Evolutionary conservation across 2,329 filamentous ascomycete species (phyloP), one percentile per base, ranked within the genome.

Genomic region (Huntiella decipiens): DNA sequence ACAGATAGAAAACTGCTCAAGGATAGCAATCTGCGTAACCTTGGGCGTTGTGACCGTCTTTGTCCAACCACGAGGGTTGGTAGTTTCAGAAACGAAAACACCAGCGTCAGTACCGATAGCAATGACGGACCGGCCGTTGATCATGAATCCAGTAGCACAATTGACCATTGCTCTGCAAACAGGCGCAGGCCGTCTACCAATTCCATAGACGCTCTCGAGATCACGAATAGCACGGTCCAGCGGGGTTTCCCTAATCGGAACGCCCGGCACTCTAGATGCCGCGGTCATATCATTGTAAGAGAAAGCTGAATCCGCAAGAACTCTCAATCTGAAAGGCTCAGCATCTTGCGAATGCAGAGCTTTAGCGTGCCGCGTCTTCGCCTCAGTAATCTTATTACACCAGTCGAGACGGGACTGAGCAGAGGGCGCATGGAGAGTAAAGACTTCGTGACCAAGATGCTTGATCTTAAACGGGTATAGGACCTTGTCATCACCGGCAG

Each of bases 51-150:
- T 74, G 17, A 95, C 85, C 5, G 82, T 77, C 82, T 92, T 56
- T 50, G 69, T 74, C 91, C 91, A 98, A 10, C 85, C 86, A 56
- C 92, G 76, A 48, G 91, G 85, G 57, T 96, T 88, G 44, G 81
- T 77, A 44, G 84, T 78, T 53, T 94, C 85, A 3, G 88, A 82
- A 41, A 93, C 81, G 58, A 77, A 98, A 3, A 98, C 84, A 31
- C 91, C 91, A 60, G 82, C 87, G 57, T 98, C 91, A 1, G 91
- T 98, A 38, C 92, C 91, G 47, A 98, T 82, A 8, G 88, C 91
- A 54, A 94, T 79, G 71, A 95, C 83, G 40, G 82, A 74, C 59
- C 81, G 88, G 22, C 84, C 84, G 57, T 79, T 82, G 0, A 82
- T 81, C 22, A 77, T 78, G 61, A 98, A 98, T 0, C 84, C 81